Base-by-base conservation (phyloP, 2,329 filamentous ascomycete species). In the Chaetomium strumarium region DNA sequence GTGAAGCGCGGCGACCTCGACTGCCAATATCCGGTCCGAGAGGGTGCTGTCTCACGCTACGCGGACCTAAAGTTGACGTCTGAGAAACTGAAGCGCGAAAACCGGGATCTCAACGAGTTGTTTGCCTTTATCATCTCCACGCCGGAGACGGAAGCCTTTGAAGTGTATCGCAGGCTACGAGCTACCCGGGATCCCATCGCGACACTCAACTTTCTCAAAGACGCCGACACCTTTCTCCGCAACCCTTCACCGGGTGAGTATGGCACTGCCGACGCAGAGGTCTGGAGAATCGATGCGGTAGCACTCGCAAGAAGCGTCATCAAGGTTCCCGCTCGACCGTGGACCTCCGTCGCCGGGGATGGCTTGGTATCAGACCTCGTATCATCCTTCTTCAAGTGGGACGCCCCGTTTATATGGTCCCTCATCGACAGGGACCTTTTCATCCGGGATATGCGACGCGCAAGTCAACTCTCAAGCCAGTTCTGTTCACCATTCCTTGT, bases 401-500 rank as follows among this genome's bases (percentile, higher is more conserved):
- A 67, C 17, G 57, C 63, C 33, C 49, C 54, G 3, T 61, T 64
- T 46, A 51, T 60, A 16, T 58, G 60, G 24, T 55, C 60, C 1
- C 63, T 63, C 40, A 47, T 68, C 24, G 63, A 66, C 44, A 56
- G 50, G 5, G 46, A 61, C 1, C 47, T 60, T 1, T 67, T 68
- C 37, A 19, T 67, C 16, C 52, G 56, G 1, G 63, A 66, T 19
- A 67, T 68, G 66, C 38, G 59, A 0, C 31, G 31, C 0, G 34
- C 10, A 8, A 20, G 30, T 33, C 24, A n/a, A 5, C 19, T 46
- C 0, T 53, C 46, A 5, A 56, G 58, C 33, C 39, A 52, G 6
- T 67, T 60, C 46, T 67, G 65, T 51, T 64, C 65, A 3, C 62
- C 64, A 3, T 63, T 67, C 50, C 61, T 67, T 5, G 65, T 68